phyloP scores from a whole-genome alignment of 1,139 yeast species.

The Keqinozyma sinolaborantium region DNA sequence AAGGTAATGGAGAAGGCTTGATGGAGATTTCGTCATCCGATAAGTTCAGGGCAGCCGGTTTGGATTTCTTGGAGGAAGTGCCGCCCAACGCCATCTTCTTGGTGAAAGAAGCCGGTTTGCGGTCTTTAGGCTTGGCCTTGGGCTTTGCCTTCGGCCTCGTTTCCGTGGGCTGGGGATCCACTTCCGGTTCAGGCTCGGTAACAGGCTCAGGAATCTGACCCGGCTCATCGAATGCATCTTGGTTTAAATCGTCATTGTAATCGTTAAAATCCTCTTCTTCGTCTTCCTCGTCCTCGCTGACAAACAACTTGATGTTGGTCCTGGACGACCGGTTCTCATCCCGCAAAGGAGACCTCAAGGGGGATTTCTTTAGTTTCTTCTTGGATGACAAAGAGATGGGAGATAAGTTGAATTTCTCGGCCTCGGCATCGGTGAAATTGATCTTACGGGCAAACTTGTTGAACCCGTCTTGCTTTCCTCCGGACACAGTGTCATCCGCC shows the following conservation, averaged over 20 bases:
- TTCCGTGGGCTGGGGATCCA: no score
- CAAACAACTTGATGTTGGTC: slow-evolving; percentile 5
- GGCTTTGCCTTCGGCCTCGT: slow-evolving; percentile 1
- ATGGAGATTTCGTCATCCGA: slow-evolving; percentile 7
- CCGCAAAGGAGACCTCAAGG: slow-evolving; percentile 31
- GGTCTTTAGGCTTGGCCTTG: slow-evolving; percentile 2
- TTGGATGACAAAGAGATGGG: slow-evolving; percentile 23
- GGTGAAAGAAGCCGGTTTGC: slow-evolving; percentile 22
- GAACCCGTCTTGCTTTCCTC: not conserved
- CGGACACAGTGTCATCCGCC: slow-evolving; percentile 29
- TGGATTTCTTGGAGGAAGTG: slow-evolving; percentile 5
- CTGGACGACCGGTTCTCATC: slow-evolving; percentile 9
- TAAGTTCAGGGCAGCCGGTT: slow-evolving; percentile 1
- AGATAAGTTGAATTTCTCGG: slow-evolving; percentile 30
- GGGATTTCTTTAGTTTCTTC: slow-evolving; percentile 27
- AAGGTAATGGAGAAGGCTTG: slow-evolving; percentile 37
- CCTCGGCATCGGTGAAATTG: slow-evolving; percentile 36
- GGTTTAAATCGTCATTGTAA: slow-evolving; percentile 8
- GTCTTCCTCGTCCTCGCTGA: slow-evolving; percentile 2
- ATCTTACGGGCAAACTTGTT: slow-evolving; percentile 27
- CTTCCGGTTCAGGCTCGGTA: not conserved
- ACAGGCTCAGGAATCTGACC: not conserved
- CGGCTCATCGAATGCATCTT: slow-evolving; percentile 5
- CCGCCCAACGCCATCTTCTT: slow-evolving; percentile 42
- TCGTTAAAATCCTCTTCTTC: slow-evolving; percentile 4